Conservation (phyloP, 345 rosid species). For the Acer negundo region DNA sequence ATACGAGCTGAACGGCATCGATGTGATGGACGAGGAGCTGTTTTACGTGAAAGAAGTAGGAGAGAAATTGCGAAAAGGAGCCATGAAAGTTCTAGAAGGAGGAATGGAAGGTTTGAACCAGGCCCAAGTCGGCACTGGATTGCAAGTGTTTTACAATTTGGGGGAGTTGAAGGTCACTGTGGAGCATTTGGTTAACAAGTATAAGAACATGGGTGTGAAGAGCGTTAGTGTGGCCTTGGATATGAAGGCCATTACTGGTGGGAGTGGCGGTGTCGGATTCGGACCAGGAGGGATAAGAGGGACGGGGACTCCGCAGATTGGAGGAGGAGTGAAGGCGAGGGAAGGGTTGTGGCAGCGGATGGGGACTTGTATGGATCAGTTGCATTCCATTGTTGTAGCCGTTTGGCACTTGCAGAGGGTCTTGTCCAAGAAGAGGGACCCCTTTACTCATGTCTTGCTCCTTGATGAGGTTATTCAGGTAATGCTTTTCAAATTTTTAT, state of each 20-base stretch:
- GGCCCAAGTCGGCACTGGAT: constrained; percentile 95
- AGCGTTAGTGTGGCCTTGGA: constrained; percentile 77
- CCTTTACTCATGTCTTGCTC: constrained; percentile 88
- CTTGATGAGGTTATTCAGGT: constrained; percentile 97
- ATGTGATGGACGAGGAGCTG: constrained; percentile 75
- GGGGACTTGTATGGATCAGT: constrained; percentile 81
- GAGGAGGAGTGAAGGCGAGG: constrained; percentile 83
- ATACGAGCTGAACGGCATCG: constrained; percentile 71
- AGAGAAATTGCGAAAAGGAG: constrained; percentile 63
- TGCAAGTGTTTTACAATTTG: constrained; percentile 94
- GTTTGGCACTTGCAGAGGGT: constrained; percentile 99
- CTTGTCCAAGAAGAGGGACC: constrained; percentile 94
- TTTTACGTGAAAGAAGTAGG: constrained; percentile 68
- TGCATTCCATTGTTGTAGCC: constrained; percentile 75
- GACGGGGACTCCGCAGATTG: constrained; percentile 90
- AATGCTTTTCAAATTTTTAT: background rate
- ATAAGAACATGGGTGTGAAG: constrained; percentile 78
- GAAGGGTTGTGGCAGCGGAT: constrained; percentile 95
- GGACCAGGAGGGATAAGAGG: constrained; percentile 98
- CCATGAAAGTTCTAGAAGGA: constrained; percentile 82
- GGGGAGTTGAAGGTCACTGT: constrained; percentile 82
- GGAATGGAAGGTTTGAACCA: constrained; percentile 98
- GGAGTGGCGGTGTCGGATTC: constrained; percentile 52
- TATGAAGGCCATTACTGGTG: constrained; percentile 78
- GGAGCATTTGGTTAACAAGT: constrained; percentile 78